Evolutionary conservation across 2,329 filamentous ascomycete species (phyloP), one percentile per base, ranked within the genome.

Genomic region (Xylariaceae sp.): DNA sequence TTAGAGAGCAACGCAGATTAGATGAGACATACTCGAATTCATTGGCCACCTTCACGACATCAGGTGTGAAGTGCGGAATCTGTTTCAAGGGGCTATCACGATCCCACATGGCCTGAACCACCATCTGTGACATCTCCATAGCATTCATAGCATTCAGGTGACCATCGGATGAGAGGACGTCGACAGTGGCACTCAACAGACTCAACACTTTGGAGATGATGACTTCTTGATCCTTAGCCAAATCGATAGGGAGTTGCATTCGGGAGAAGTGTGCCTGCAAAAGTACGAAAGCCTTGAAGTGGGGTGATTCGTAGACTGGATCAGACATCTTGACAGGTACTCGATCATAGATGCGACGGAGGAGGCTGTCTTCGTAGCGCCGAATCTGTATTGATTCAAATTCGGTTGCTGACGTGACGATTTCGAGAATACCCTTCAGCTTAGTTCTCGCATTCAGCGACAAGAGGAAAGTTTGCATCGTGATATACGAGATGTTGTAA

Each of bases 91-190:
- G 91, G 62, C 89, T 95, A 68, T 99, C 94, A 50, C 91, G 87
- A 71, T 99, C 92, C 94, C 94, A 99, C 89, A 97, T 96, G 44
- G 87, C 91, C 72, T 99, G 94, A 3, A 99, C 91, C 46, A 95
- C 89, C 94, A 99, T 99, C 67, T 99, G 94, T 11, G 89, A 95
- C 81, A 99, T 90, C 69, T 99, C 94, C 92, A 99, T 99, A 27
- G 94, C 94, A 62, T 87, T 91, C 86, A 96, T 95, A 52, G 94
- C 92, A 66, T 99, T 99, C 54, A 99, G 79, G 62, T 96, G 90
- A 12, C 92, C 94, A 62, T 99, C 91, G 1, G 91, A 96, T 10
- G 90, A 96, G 33, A 99, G 80, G 14, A 99, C 90, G 67, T 99
- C 94, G 18, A 97, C 94, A 62, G 87, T 89, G 18, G 94, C 92